Evolutionary conservation across 2,329 filamentous ascomycete species (phyloP).

Genomic region (Fusarium brachygibbosum): DNA sequence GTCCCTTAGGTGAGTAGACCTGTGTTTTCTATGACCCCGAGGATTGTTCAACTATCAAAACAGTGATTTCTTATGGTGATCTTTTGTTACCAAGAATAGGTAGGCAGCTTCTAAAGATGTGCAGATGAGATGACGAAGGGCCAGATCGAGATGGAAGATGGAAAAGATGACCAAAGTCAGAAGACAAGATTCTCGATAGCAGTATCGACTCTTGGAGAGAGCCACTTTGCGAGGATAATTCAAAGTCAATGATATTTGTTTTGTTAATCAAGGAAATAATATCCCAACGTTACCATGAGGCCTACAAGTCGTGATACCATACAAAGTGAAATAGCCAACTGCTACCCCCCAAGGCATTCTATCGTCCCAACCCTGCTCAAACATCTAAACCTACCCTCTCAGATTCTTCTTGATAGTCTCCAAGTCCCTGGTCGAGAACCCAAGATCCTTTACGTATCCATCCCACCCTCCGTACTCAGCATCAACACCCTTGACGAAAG

Average conservation of each 20-base stretch:
- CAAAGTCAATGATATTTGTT: background rate
- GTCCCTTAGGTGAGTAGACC: too few species aligned
- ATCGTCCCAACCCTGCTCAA: background rate
- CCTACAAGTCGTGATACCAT: background rate
- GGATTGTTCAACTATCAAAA: background rate
- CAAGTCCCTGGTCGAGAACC: constrained; percentile 62
- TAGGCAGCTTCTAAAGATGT: background rate
- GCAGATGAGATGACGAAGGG: constrained; percentile 1
- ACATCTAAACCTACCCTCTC: constrained; percentile 15
- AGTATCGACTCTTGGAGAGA: background rate
- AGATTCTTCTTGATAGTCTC: constrained; percentile 63
- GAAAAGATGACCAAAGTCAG: background rate
- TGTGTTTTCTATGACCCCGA: too few species aligned
- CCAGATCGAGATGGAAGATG: constrained; percentile 4
- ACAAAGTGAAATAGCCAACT: background rate
- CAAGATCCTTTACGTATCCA: constrained; percentile 62
- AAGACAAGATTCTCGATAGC: background rate
- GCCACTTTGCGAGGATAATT: background rate
- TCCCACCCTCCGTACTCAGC: constrained; percentile 63
- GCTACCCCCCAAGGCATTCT: background rate
- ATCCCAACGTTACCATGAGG: background rate
- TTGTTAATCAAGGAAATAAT: background rate
- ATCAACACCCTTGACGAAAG: constrained; percentile 60
- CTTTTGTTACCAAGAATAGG: background rate
- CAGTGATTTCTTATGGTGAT: background rate